Base-by-base conservation (phyloP, 192 early-diverging fungal genomes). In the Allomyces javanicus region DNA sequence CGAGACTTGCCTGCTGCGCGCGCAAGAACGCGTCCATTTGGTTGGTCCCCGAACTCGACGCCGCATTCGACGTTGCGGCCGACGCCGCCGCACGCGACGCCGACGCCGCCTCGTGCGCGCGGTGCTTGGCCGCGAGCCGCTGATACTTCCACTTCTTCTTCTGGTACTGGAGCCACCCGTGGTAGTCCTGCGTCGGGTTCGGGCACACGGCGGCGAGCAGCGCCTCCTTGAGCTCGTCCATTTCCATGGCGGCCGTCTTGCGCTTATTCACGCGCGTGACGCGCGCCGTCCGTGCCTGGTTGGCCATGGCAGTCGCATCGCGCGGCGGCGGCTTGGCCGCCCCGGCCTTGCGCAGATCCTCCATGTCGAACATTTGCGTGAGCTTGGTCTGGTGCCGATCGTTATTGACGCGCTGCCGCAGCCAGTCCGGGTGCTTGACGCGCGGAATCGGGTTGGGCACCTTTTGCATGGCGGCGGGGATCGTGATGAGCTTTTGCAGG, bases 381-480 rank as follows among this genome's bases (percentile, higher is more conserved):
- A 91, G 85, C 24, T 77, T 76, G 66, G 90, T 91, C 19, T 79
- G 80, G 45, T 80, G 80, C 72, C 97, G 96, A 72, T 86, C 75
- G 0, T 77, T 79, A 9, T 79, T 78, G 6, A 96, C 82, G 12
- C 90, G 82, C 70, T 91, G 89, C 23, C 80, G 78, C 50, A 99
- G 74, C 96, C 96, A 99, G 66, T 97, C 92, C 3, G 96, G 96
- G 72, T 97, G 93, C 1, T 77, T 73, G 19, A 99, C 83, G 40
- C 96, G 81, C 11, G 92, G 92, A 23, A 99, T 87, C 0, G 96
- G 96, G 72, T 99, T 99, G 7, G 77, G 27, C 12, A 99, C 85
- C 58, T 87, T 85, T 72, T 99, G 96, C 90, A 94, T 91, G 0
- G 93, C 93, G 10, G 96, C 96, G 0, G 96, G 96, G 70, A 99